Base-by-base conservation (phyloP, 108 stramenopile species). In the Epithemia pelagica region DNA sequence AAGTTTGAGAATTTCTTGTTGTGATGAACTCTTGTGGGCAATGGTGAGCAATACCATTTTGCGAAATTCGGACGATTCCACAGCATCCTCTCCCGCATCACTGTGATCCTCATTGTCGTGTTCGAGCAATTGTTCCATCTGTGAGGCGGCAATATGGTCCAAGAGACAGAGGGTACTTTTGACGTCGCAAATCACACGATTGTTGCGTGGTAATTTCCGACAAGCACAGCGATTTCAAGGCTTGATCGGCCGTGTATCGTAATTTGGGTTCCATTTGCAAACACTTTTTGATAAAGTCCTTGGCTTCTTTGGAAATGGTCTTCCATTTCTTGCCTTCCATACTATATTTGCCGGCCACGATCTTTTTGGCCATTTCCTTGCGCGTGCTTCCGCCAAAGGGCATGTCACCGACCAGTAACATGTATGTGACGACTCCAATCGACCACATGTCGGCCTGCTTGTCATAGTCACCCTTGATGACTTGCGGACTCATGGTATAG, bases 401-500 rank as follows among this genome's bases (percentile, higher is more conserved):
- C 61, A 88, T 82, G 26, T 80, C 75, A 60, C 76, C 76, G 3
- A 75, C 78, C 32, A 88, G 68, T 8, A 91, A 68, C 90, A 91
- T 91, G 65, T 74, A 88, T 21, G 80, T 59, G 59, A 91, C 75
- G 8, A 91, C 87, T 51, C 90, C 90, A 7, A 91, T 62, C 20
- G 76, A 76, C 93, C 93, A 96, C 1, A 91, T 54, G 67, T 96
- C 96, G 46, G 81, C 89, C 65, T 89, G 77, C 8, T 68, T 30
- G 23, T 71, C 79, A 59, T 97, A 92, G 46, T 78, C 66, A 15
- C 94, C 96, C 59, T 68, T 62, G 19, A 94, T 28, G 27, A 94
- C 86, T 66, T 91, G 81, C 0, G 89, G 93, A 20, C 88, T 83
- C 87, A 91, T 92, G 19, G 86, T 85, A 57, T 92, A 92, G 7